Base-by-base conservation (phyloP, 139 green algal species). In the Coccomyxa sp. region DNA sequence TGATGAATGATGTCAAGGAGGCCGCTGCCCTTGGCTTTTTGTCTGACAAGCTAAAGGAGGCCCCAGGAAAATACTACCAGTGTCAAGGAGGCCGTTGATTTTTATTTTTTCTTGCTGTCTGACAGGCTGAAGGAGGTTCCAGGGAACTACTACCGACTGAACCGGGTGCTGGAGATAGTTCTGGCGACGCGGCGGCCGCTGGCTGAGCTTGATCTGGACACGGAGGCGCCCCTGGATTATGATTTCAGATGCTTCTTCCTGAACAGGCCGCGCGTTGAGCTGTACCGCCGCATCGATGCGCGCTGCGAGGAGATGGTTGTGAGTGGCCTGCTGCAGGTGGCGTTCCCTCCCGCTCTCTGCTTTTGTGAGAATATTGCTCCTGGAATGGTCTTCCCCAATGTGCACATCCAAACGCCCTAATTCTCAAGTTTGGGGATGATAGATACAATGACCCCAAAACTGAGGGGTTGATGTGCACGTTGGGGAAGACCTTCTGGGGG, bases 121-220 rank as follows among this genome's bases (percentile, higher is more conserved):
- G 71, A 58, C 84, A 94, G 93, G 58, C 87, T 98, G 10, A 59
- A 63, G 0, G 71, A 27, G 18, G 95, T 96, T 86, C 81, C 81
- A 23, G 98, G 98, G 90, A 98, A 99, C 88, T 95, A 91, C 81
- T 99, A 98, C 88, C 87, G 96, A 14, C 87, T 99, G 87, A 82
- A 88, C 80, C 81, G 96, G 9, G 93, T 94, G 75, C 86, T 96
- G 30, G 86, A 92, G 85, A 91, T 98, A 38, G 77, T 97, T 82
- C 79, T 95, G 84, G 82, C 88, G 58, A 91, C 87, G 10, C 88
- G 90, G 1, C 28, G 58, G 79, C 51, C 79, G 14, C 31, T 88
- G 77, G 79, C 79, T 78, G 86, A 89, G 25, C 75, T 87, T 58
- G 79, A 90, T 28, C 31, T 87, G 59, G 80, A 88, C 63, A 57